Evolutionary conservation across 345 rosid species (phyloP).

Genomic region (Citrus maxima): DNA sequence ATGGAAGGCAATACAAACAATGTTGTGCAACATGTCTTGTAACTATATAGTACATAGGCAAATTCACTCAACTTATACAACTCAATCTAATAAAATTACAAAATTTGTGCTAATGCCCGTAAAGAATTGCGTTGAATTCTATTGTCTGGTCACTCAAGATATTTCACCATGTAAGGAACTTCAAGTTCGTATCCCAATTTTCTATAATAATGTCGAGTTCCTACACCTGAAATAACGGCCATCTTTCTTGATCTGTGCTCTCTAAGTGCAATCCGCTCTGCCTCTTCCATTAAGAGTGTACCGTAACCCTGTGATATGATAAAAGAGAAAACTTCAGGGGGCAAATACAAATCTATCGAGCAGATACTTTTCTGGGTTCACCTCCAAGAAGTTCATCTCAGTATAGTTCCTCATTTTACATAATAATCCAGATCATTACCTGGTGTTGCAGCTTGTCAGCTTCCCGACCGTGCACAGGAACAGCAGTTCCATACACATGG

Average conservation of each 20-base stretch:
- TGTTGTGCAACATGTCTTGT: background rate
- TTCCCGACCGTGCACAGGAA: slow-evolving; percentile 97
- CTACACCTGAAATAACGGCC: slow-evolving; percentile 92
- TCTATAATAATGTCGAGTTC: slow-evolving; percentile 94
- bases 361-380: background rate
- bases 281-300: slow-evolving; percentile 97
- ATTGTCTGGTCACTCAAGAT: slow-evolving; percentile 38
- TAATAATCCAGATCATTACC: slow-evolving; percentile 34
- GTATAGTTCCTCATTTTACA: background rate
- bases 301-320: slow-evolving; percentile 69
- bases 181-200: slow-evolving; percentile 89
- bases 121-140: slow-evolving; percentile 24
- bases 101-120: background rate
- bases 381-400: background rate
- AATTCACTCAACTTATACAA: background rate
- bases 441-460: slow-evolving; percentile 98
- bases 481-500: slow-evolving; percentile 99
- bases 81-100: background rate
- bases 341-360: background rate
- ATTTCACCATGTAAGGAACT: slow-evolving; percentile 96
- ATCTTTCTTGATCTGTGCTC: slow-evolving; percentile 86
- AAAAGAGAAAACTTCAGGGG: background rate
- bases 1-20: background rate
- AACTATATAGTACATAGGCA: background rate
- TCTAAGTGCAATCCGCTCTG: slow-evolving; percentile 71